Base-by-base conservation (phyloP, 108 stramenopile genomes). In the Fragilaria crotonensis region DNA sequence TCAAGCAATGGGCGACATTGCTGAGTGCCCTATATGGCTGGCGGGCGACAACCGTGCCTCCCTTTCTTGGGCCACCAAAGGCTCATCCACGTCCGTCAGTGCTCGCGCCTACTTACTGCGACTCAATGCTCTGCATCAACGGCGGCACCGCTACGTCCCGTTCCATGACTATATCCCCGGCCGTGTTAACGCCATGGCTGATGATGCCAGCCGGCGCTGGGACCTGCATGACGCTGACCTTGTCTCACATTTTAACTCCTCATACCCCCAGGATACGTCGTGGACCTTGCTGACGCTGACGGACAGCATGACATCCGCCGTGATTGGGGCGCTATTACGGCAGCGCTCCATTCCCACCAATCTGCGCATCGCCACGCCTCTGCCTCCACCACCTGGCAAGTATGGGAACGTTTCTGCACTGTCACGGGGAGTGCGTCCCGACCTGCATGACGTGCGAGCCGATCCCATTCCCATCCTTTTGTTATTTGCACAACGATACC, bases 41-140 rank as follows among this genome's bases (percentile, higher is more conserved):
- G 11, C 60, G 49, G 11, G 72, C n/a, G n/a, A 77, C 59, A 71
- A 76, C 53, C 72, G 53, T 11, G 45, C 64, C 17, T 64, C 67
- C 4, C 52, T 67, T 5, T 66, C 30, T 44, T 79, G 72, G 66
- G 48, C 68, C 25, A 54, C 66, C 19, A 62, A 63, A 49, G 78
- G 75, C 5, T 54, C 59, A 27, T 64, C 63, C 29, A 59, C 71
- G 28, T 65, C 75, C n/a, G n/a, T n/a, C n/a, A n/a, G n/a, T n/a
- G n/a, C n/a, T n/a, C n/a, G n/a, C n/a, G n/a, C n/a, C n/a, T 77
- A 66, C 48, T 73, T 81, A 23, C 70, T 81, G 17, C 73, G 75
- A 21, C 57, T 68, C 17, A 54, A 52, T 14, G 30, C 63, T 25
- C 30, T 68, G 1, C 70, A 77, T 52, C 77, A 74, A 54, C 61